Conservation (phyloP, 2,329 filamentous ascomycete species). For the Ambrosiella cleistominuta region DNA sequence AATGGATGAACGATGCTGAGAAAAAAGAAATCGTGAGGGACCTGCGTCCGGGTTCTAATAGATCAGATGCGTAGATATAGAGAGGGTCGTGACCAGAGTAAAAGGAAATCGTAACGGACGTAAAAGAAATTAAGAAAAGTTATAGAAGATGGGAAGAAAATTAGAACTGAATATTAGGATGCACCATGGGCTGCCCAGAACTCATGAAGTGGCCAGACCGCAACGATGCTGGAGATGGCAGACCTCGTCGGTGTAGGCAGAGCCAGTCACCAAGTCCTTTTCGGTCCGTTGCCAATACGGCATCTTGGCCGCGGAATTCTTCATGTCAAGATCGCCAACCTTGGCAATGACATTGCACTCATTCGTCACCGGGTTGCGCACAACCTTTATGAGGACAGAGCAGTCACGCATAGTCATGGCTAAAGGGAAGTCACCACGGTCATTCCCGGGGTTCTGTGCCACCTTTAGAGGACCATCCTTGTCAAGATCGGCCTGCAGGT, state of each 20-base stretch:
- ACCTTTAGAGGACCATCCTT: constrained; percentile 26
- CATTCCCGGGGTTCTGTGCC: constrained; percentile 20
- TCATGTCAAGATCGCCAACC: constrained; percentile 61
- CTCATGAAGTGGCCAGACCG: not conserved
- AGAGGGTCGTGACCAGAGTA: not conserved
- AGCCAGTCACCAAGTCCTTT: constrained; percentile 37
- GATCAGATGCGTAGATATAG: not conserved
- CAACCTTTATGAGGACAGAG: constrained; percentile 51
- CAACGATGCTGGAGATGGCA: constrained; percentile 9
- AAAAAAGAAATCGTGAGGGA: constrained; percentile 3
- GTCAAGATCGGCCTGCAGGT: constrained; percentile 27
- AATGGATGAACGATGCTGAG: not conserved
- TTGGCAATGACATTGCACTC: constrained; percentile 14
- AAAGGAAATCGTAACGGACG: not conserved
- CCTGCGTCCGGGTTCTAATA: constrained; percentile 2
- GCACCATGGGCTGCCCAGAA: not conserved
- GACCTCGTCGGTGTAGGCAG: constrained; percentile 41
- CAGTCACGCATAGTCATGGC: constrained; percentile 74
- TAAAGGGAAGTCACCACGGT: constrained; percentile 32
- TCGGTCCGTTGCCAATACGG: constrained; percentile 53
- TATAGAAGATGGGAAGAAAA: not conserved
- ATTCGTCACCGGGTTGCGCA: constrained; percentile 14
- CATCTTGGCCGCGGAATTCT: constrained; percentile 48
- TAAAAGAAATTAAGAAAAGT: constrained; percentile 2
- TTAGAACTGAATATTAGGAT: not conserved